phyloP scores from a whole-genome alignment of 352 stramenopile species.

The Globisporangium paddicum region DNA sequence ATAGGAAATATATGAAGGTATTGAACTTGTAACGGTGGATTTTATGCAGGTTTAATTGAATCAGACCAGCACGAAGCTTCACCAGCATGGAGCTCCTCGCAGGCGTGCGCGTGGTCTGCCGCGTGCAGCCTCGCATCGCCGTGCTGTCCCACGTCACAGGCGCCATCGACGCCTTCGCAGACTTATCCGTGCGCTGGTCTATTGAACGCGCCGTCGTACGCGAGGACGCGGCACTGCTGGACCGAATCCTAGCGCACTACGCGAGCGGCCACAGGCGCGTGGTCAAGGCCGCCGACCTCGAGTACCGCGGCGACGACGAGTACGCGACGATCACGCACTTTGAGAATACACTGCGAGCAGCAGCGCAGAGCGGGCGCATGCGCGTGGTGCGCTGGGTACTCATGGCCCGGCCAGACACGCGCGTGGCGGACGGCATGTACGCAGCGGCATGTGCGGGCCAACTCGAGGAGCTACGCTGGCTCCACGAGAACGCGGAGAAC shows the following conservation, averaged over 20 bases:
- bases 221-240: constrained; percentile 1
- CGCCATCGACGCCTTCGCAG: constrained; percentile 3
- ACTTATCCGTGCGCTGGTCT: not conserved
- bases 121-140: not conserved
- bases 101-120: not conserved
- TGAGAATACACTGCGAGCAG: not conserved
- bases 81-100: constrained; percentile 1
- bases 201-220: not conserved
- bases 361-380: not conserved
- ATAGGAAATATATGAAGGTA: no score
- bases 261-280: not conserved
- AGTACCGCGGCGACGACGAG: constrained; percentile 8
- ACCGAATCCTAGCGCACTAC: constrained; percentile 7
- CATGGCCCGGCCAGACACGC: constrained; percentile 1
- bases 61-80: no score
- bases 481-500: constrained; percentile 6
- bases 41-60: no score
- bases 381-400: constrained; percentile 4
- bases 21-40: no score
- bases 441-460: not conserved
- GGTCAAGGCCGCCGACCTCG: constrained; percentile 2
- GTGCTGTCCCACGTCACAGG: not conserved
- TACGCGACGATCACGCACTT: not conserved
- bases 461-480: constrained; percentile 2
- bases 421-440: constrained; percentile 4